phyloP scores from a whole-genome alignment of 805 yeast genomes.

The Limtongia smithiae region DNA sequence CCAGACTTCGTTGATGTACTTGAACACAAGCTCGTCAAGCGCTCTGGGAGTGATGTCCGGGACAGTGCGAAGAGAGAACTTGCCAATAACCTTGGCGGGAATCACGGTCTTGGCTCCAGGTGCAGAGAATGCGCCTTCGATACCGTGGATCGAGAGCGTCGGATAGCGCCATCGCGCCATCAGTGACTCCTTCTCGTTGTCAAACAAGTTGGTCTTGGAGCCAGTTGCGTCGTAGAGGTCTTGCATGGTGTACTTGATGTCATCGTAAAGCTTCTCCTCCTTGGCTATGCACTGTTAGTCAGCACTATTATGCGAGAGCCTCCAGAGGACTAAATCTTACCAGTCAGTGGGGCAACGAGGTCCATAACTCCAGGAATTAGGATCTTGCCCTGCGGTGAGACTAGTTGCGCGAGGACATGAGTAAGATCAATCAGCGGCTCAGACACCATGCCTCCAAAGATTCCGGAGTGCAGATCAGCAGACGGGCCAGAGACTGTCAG shows the following conservation, averaged over 20 bases:
- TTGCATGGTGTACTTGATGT: conserved; percentile 76
- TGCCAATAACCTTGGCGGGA: conserved; percentile 90
- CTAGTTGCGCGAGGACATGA: conserved; percentile 71
- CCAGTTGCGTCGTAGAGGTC: conserved; percentile 90
- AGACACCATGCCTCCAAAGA: conserved; percentile 94
- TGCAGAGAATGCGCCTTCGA: conserved; percentile 94
- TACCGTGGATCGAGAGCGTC: conserved; percentile 90
- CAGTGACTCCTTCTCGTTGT: conserved; percentile 75
- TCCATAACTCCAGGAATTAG: conserved; percentile 83
- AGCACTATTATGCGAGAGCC: not conserved
- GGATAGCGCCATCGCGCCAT: conserved; percentile 99
- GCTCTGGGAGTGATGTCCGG: conserved; percentile 84
- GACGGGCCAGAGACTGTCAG: conserved; percentile 81
- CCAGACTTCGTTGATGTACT: conserved; percentile 65
- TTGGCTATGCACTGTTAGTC: conserved; percentile 31
- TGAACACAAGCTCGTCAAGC: conserved; percentile 71
- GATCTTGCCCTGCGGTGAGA: conserved; percentile 77
- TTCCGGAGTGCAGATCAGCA: conserved; percentile 96
- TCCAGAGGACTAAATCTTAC: conserved; percentile 25
- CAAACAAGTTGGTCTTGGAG: conserved; percentile 74
- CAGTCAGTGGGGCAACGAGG: conserved; percentile 92
- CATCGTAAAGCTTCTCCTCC: conserved; percentile 76
- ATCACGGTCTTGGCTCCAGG: conserved; percentile 98
- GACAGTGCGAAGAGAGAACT: conserved; percentile 95
- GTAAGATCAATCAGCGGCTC: conserved; percentile 96